phyloP scores from a whole-genome alignment of 257 asterid species.

The Solanum medicagineum region DNA sequence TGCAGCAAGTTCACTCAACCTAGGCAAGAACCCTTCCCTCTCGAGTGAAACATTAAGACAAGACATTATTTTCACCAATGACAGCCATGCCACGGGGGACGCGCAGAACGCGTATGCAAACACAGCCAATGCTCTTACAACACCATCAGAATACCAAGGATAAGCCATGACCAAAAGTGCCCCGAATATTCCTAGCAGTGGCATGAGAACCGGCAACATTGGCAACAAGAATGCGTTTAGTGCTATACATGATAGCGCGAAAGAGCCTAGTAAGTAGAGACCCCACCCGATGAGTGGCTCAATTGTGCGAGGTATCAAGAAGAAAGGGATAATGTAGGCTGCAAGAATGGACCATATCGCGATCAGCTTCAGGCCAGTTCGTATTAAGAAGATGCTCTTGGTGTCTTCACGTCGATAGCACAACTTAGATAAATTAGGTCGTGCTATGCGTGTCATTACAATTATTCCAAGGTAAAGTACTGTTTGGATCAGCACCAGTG shows the following conservation, averaged over 20 bases:
- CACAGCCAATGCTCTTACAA: slow-evolving; percentile 58
- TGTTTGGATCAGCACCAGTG: slow-evolving; percentile 39
- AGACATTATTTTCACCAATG: slow-evolving; percentile 42
- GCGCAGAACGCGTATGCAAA: slow-evolving; percentile 67
- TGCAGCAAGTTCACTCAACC: slow-evolving; percentile 39
- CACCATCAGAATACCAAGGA: slow-evolving; percentile 76
- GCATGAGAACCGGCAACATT: slow-evolving; percentile 46
- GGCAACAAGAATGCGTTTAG: slow-evolving; percentile 58
- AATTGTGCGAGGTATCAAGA: slow-evolving; percentile 63
- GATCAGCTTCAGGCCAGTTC: slow-evolving; percentile 47
- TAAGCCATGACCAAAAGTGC: slow-evolving; percentile 70
- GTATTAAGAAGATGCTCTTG: slow-evolving; percentile 46
- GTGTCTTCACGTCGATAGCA: slow-evolving; percentile 48
- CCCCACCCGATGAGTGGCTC: slow-evolving; percentile 86
- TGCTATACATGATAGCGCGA: slow-evolving; percentile 46
- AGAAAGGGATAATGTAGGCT: slow-evolving; percentile 55
- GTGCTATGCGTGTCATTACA: slow-evolving; percentile 58
- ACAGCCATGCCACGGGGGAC: slow-evolving; percentile 46
- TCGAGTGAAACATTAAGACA: slow-evolving; percentile 49
- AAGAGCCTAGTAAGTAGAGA: slow-evolving; percentile 57
- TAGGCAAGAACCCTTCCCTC: slow-evolving; percentile 73
- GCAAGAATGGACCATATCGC: slow-evolving; percentile 68
- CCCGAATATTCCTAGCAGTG: slow-evolving; percentile 60
- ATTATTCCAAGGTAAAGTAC: slow-evolving; percentile 53
- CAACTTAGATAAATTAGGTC: slow-evolving; percentile 61